A percentile compares a stretch with the other conserved stretches of the same genome.
Conservation (phyloP, 768 basidiomycete genomes). For the Austroboletus festivus region DNA sequence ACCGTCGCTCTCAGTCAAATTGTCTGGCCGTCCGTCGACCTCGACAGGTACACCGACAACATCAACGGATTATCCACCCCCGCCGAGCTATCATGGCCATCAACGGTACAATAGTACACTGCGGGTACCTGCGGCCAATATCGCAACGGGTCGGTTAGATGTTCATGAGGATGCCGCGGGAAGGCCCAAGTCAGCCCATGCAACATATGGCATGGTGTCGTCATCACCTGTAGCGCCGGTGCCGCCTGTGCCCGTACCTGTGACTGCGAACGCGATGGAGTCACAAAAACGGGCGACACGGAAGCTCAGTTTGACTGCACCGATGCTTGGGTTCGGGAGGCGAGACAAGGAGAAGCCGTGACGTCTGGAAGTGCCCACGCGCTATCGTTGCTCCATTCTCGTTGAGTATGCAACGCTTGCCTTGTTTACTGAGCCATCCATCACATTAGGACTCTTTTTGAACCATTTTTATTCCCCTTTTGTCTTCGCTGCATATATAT, state of each 20-base stretch:
- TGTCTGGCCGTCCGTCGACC: conserved; percentile 38
- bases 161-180: not conserved
- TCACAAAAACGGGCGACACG: conserved; percentile 44
- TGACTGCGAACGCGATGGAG: conserved; percentile 13
- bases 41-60: conserved; percentile 31
- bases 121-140: conserved; percentile 1
- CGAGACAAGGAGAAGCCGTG: conserved; percentile 46
- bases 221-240: conserved; percentile 14
- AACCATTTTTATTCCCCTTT: conserved; percentile 29
- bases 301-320: conserved; percentile 67
- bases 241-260: conserved; percentile 16
- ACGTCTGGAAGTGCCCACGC: too few species aligned
- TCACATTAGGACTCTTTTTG: conserved; percentile 6
- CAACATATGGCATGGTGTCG: conserved; percentile 17
- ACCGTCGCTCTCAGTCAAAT: conserved; percentile 12
- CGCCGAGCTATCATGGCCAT: not conserved
- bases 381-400: not conserved
- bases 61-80: conserved; percentile 1
- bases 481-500: conserved; percentile 5
- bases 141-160: conserved; percentile 1
- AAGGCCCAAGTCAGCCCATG: conserved; percentile 29
- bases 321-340: conserved; percentile 55
- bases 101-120: not conserved
- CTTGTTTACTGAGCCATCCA: not conserved
- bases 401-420: not conserved